Evolutionary conservation across 768 basidiomycete genomes (phyloP).

Genomic region (Trametes cubensis): DNA sequence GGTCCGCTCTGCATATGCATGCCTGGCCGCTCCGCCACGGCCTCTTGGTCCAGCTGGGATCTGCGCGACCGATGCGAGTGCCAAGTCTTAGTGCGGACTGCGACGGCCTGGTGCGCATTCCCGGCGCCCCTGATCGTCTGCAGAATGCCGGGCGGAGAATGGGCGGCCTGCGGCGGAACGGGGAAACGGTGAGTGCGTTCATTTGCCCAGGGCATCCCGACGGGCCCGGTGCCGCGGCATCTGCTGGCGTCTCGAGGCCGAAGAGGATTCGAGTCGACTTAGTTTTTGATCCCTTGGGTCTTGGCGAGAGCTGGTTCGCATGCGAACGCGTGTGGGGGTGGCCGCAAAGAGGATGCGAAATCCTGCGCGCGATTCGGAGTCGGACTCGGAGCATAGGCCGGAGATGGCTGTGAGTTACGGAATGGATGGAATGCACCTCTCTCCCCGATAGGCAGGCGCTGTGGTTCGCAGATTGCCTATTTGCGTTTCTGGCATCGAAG

Average conservation of each 20-base stretch:
- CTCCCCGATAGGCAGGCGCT: slow-evolving; percentile 1
- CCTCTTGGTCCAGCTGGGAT: no score
- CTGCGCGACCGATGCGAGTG: no score
- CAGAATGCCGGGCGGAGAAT: background rate
- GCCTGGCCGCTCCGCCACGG: no score
- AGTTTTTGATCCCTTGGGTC: background rate
- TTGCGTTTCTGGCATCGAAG: background rate
- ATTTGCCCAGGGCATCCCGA: background rate
- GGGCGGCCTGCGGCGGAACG: slow-evolving; percentile 1
- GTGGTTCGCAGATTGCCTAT: background rate
- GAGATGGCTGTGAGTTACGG: background rate
- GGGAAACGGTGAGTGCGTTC: background rate
- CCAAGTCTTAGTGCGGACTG: background rate
- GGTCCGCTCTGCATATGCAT: background rate
- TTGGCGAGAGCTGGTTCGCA: no score
- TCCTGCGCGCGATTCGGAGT: no score
- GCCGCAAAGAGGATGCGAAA: no score
- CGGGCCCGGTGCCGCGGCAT: background rate
- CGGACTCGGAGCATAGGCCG: background rate
- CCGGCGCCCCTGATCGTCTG: slow-evolving; percentile 10
- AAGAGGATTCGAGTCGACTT: no score
- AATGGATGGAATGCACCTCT: background rate
- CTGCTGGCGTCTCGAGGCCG: background rate
- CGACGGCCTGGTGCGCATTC: background rate
- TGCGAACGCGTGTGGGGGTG: background rate